phyloP scores from a whole-genome alignment of 306 rosid genomes.

The Sindora glabra region DNA sequence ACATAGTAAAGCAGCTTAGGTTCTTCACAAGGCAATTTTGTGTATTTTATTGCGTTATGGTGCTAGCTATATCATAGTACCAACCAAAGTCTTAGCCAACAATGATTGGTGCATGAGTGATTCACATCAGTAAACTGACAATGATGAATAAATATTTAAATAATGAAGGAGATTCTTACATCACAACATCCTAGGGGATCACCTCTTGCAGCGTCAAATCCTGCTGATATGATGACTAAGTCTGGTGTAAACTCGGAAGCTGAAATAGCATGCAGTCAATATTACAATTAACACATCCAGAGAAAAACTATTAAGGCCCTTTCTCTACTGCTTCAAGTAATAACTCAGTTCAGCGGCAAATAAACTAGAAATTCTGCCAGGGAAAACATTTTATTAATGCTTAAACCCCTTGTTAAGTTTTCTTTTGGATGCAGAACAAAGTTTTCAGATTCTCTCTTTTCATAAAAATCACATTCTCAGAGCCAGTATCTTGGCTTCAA shows the following conservation, averaged over 20 bases:
- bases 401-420: too few species aligned
- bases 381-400: neutral
- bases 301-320: neutral
- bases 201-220: conserved; percentile 99
- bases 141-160: neutral
- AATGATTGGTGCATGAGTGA: neutral
- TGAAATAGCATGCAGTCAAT: conserved; percentile 32
- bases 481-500: too few species aligned
- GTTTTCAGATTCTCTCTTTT: too few species aligned
- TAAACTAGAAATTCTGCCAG: neutral
- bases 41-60: conserved; percentile 4
- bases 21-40: conserved; percentile 5
- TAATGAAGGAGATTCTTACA: conserved; percentile 38
- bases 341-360: too few species aligned
- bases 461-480: too few species aligned
- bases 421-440: too few species aligned
- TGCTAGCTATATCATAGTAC: neutral
- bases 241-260: conserved; percentile 88
- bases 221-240: conserved; percentile 91
- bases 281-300: neutral
- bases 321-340: neutral
- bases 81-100: neutral
- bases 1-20: neutral
- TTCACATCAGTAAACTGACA: neutral
- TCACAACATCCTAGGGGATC: conserved; percentile 97